Base-by-base conservation (phyloP, 164 flowering plant species). In the Berberis vulgaris region DNA sequence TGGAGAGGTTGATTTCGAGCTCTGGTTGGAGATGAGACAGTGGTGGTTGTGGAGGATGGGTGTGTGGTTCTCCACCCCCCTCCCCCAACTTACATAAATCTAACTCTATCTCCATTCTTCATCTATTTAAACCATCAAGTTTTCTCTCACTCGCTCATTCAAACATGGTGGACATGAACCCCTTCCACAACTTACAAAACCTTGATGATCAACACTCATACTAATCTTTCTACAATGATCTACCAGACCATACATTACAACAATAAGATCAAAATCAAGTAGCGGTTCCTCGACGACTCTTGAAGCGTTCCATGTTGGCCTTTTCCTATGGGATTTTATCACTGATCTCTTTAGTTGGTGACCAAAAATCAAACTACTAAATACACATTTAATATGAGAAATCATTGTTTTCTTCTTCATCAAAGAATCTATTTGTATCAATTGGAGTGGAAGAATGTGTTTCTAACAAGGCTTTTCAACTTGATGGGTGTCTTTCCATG, bases 401-500 rank as follows among this genome's bases (percentile, higher is more conserved):
- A 2, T n/a, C 41, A 13, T 41, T 26, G 4, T 1, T 26, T 56
- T 57, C 60, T 6, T 9, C 0, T 1, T 3, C 60, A 7, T 1
- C 43, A 12, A n/a, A 57, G 44, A 57, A 40, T 26, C 9, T 9
- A 9, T 8, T 6, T 3, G 11, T 9, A 42, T 45, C 60, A 40
- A 8, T 43, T 26, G 60, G 45, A 3, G 60, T 57, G 9, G 8
- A 11, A 42, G 76, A 75, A 43, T 88, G 95, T 0, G 90, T 87
- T 42, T 87, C 91, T 49, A 84, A 79, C 67, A 87, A 85, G 78
- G 9, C 66, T 0, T 66, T 57, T 74, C 45, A 38, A 10, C 6
- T 26, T 13, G 7, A 45, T 3, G 57, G 3, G 56, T 9, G 3
- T 59, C 69, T 86, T 46, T 56, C 74, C 75, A 40, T 86, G 91